phyloP scores from a whole-genome alignment of 768 basidiomycete genomes.

The Hortiboletus campestris region DNA sequence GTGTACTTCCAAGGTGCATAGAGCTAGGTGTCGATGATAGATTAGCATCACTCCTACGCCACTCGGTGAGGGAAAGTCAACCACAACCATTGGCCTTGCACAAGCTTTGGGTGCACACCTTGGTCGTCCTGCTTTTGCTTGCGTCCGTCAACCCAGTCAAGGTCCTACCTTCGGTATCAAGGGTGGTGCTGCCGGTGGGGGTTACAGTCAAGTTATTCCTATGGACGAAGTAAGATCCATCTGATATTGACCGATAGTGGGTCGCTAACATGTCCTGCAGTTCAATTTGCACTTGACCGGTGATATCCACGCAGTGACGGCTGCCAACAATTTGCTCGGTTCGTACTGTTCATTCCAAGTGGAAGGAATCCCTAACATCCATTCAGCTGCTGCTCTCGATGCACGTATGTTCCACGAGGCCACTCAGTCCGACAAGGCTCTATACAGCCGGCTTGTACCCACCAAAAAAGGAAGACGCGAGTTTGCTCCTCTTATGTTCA shows the following conservation, averaged over 20 bases:
- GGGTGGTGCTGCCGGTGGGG: conserved; percentile 96
- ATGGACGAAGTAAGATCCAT: conserved; percentile 81
- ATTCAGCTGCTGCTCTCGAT: conserved; percentile 89
- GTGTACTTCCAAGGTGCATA: conserved; percentile 12
- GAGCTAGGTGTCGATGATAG: not conserved
- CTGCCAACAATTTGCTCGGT: conserved; percentile 96
- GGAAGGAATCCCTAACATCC: conserved; percentile 1
- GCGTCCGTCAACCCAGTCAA: conserved; percentile 97
- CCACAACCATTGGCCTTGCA: conserved; percentile 94
- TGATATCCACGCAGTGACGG: conserved; percentile 96
- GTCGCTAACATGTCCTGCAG: conserved; percentile 35
- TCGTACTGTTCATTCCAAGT: conserved; percentile 10
- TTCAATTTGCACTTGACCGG: conserved; percentile 97
- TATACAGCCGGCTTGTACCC: conserved; percentile 91
- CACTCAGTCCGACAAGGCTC: conserved; percentile 92
- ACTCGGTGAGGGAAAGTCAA: conserved; percentile 97
- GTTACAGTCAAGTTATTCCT: conserved; percentile 98
- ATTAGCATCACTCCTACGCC: conserved; percentile 92
- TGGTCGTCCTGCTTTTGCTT: conserved; percentile 89
- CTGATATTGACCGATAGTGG: not conserved
- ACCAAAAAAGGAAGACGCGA: conserved; percentile 91
- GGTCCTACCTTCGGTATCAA: conserved; percentile 99
- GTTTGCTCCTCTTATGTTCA: conserved; percentile 95
- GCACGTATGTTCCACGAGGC: conserved; percentile 98
- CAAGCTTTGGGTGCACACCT: conserved; percentile 96